These are phyloP conservation scores for Inga laurina DNA, from an alignment of 306 rosid species.

Conservation along the genomic window DNA sequence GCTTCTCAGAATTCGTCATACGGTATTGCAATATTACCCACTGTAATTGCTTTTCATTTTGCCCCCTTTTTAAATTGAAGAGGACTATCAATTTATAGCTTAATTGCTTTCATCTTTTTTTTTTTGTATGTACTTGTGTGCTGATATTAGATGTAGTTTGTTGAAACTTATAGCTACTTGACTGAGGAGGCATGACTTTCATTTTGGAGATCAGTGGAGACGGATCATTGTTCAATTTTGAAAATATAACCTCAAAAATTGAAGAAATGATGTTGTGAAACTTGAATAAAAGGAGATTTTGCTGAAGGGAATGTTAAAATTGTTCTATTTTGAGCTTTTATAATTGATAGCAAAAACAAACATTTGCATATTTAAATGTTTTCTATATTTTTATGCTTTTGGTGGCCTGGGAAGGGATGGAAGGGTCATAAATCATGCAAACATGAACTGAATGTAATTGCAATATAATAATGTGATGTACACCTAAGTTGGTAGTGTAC, in stretches of 20 bases:
- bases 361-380: neutral
- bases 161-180: neutral
- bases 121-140: neutral
- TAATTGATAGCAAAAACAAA: neutral
- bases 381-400: neutral
- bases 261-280: neutral
- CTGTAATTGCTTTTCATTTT: neutral
- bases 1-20: slow-evolving; percentile 89
- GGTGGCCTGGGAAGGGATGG: neutral
- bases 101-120: neutral
- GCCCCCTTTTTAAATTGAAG: neutral
- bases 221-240: neutral
- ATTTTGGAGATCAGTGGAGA: neutral
- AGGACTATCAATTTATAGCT: neutral
- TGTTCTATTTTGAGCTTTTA: neutral
- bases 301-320: neutral
- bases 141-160: neutral
- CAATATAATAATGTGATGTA: neutral
- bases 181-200: neutral
- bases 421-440: neutral
- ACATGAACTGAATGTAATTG: neutral
- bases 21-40: slow-evolving; percentile 48
- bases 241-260: neutral
- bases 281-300: neutral
- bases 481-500: neutral